A percentile compares a stretch with the other conserved stretches of the same genome.
These are phyloP conservation scores for Lactarius psammicola DNA, from an alignment of 768 basidiomycete genomes.

Conservation along the genomic window DNA sequence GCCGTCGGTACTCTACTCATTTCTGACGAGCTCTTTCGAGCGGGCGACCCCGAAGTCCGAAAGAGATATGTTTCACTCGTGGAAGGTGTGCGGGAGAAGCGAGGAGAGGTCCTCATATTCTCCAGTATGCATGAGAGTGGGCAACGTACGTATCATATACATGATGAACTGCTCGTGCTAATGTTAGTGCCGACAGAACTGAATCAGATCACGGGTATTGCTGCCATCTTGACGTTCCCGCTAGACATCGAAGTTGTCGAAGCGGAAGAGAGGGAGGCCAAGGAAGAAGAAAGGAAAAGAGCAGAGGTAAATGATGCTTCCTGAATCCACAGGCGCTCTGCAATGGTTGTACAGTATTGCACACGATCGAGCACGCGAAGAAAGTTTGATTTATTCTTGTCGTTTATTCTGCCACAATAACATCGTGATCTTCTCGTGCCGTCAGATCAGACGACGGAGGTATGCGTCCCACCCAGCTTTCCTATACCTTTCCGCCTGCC, in stretches of 20 bases:
- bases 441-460: conserved; percentile 40
- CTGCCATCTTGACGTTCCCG: conserved; percentile 94
- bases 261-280: conserved; percentile 81
- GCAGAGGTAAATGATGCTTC: conserved; percentile 9
- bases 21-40: conserved; percentile 90
- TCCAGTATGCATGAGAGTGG: conserved; percentile 99
- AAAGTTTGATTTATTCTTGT: conserved; percentile 2
- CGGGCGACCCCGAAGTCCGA: conserved; percentile 72
- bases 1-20: conserved; percentile 94
- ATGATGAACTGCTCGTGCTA: not conserved
- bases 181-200: conserved; percentile 56
- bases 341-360: not conserved
- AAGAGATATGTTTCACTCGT: conserved; percentile 86
- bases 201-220: conserved; percentile 93
- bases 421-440: not conserved
- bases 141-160: conserved; percentile 66
- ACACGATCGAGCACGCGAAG: not conserved
- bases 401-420: not conserved
- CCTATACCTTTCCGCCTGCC: conserved; percentile 82
- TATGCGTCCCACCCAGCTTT: conserved; percentile 92
- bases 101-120: conserved; percentile 93
- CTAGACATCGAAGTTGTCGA: conserved; percentile 95
- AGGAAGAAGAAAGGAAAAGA: conserved; percentile 40
- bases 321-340: not conserved
- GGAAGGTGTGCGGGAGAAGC: conserved; percentile 83